These are phyloP conservation scores for Inga laurina DNA, from an alignment of 306 rosid genomes.

Conservation along the genomic window DNA sequence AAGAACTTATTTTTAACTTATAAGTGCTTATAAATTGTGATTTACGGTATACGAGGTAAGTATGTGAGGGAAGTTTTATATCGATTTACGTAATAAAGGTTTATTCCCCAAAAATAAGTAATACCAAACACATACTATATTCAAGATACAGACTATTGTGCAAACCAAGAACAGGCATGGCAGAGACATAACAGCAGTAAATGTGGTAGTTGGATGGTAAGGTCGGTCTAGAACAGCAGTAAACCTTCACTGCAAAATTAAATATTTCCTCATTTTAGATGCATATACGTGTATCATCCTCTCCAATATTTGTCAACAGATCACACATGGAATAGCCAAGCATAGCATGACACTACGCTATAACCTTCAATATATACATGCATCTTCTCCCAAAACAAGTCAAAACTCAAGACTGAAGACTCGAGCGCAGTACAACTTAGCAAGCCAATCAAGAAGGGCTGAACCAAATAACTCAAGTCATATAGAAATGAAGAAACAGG, in stretches of 20 bases:
- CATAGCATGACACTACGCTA: not conserved
- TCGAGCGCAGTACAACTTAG: not conserved
- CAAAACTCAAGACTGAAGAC: not conserved
- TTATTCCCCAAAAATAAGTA: too few relatives aligned
- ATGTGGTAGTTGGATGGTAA: slow-evolving; percentile 25
- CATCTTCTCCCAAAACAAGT: not conserved
- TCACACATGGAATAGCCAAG: not conserved
- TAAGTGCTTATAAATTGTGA: too few relatives aligned
- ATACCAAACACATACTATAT: not conserved
- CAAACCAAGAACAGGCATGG: slow-evolving; percentile 51
- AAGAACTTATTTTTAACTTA: not conserved
- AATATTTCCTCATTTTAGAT: slow-evolving; percentile 36
- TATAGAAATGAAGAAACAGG: slow-evolving; percentile 33
- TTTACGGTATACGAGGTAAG: too few relatives aligned
- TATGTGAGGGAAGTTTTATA: too few relatives aligned
- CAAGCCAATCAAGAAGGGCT: not conserved
- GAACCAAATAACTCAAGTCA: not conserved
- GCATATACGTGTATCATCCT: slow-evolving; percentile 9
- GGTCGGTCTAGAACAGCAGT: not conserved
- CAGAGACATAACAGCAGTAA: slow-evolving; percentile 37
- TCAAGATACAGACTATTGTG: slow-evolving; percentile 32
- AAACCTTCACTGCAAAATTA: not conserved
- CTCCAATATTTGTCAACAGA: not conserved
- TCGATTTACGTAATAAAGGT: too few relatives aligned
- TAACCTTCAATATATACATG: not conserved